Conservation (phyloP, 2,329 filamentous ascomycete species). For the Arthrobotrys entomopaga region DNA sequence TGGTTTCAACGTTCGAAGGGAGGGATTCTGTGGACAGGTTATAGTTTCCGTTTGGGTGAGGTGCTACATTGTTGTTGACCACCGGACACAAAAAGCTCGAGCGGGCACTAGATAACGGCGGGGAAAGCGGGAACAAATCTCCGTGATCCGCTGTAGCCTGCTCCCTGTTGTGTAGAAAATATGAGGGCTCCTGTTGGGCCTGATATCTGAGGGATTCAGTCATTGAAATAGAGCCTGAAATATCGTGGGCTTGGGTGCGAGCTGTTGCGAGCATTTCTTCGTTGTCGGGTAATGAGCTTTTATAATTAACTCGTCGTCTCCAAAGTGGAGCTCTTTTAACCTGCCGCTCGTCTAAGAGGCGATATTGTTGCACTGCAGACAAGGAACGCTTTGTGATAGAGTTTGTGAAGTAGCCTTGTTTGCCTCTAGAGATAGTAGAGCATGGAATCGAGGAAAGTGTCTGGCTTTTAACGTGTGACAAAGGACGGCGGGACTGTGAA, state of each 20-base stretch:
- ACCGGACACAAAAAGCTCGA: conserved; percentile 53
- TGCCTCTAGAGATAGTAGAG: conserved; percentile 10
- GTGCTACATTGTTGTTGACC: conserved; percentile 51
- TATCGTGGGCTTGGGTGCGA: conserved; percentile 45
- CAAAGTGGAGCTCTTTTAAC: conserved; percentile 54
- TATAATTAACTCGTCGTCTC: conserved; percentile 55
- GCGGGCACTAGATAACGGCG: conserved; percentile 55
- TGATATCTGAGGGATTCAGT: conserved; percentile 49
- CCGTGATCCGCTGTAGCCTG: conserved; percentile 49
- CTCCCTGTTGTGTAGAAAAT: conserved; percentile 52
- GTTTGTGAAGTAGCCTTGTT: conserved; percentile 29
- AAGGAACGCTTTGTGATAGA: conserved; percentile 34
- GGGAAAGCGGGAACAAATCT: conserved; percentile 55
- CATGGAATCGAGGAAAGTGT: conserved; percentile 12
- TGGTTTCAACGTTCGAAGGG: conserved; percentile 52
- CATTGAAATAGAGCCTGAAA: conserved; percentile 45
- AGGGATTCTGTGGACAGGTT: conserved; percentile 55
- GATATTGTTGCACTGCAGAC: conserved; percentile 55
- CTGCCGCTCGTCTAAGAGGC: conserved; percentile 54
- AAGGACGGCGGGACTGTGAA: conserved; percentile 14
- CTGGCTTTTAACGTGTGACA: conserved; percentile 9
- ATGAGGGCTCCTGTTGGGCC: conserved; percentile 43
- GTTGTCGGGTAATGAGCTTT: conserved; percentile 51
- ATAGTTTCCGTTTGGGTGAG: conserved; percentile 54
- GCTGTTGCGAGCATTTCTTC: conserved; percentile 55